Evolutionary conservation across 2,329 filamentous ascomycete genomes (phyloP), one percentile per base, ranked within the genome.

Genomic region (Xylaria sp.): DNA sequence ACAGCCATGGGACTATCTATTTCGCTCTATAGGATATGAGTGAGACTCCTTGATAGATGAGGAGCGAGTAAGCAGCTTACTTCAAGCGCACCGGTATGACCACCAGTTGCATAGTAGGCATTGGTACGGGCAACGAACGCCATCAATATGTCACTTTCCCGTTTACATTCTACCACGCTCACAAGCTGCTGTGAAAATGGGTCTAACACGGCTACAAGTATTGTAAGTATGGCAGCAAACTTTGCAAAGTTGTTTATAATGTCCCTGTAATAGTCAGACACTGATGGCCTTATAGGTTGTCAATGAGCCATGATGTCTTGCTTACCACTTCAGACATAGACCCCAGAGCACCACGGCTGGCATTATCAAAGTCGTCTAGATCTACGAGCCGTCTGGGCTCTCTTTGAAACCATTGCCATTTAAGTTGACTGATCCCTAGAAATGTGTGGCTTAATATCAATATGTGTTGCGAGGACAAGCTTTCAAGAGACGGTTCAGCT

Each of bases 401-500:
- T 3, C 31, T 20, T 27, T 36, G 25, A 17, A 61, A 61, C 58
- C 58, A 61, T 25, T 45, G 17, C 58, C 58, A 61, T 53, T 61
- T 44, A 0, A 61, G 45, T 13, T 61, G 36, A 17, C 47, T 45
- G 17, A 61, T 53, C 1, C 57, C 57, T 60, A n/a, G n/a, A n/a
- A n/a, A n/a, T n/a, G n/a, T n/a, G n/a, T n/a, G n/a, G n/a, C n/a
- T n/a, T n/a, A n/a, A n/a, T n/a, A n/a, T n/a, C n/a, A n/a, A n/a
- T n/a, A n/a, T n/a, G n/a, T n/a, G n/a, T n/a, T n/a, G n/a, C n/a
- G n/a, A n/a, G n/a, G n/a, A n/a, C n/a, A n/a, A n/a, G n/a, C n/a
- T n/a, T n/a, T n/a, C n/a, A n/a, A n/a, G n/a, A n/a, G n/a, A n/a
- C n/a, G n/a, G n/a, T n/a, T n/a, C n/a, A n/a, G n/a, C n/a, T n/a